Base-by-base conservation (phyloP, 1,284 basidiomycete species). In the Apiotrichum gracile region DNA sequence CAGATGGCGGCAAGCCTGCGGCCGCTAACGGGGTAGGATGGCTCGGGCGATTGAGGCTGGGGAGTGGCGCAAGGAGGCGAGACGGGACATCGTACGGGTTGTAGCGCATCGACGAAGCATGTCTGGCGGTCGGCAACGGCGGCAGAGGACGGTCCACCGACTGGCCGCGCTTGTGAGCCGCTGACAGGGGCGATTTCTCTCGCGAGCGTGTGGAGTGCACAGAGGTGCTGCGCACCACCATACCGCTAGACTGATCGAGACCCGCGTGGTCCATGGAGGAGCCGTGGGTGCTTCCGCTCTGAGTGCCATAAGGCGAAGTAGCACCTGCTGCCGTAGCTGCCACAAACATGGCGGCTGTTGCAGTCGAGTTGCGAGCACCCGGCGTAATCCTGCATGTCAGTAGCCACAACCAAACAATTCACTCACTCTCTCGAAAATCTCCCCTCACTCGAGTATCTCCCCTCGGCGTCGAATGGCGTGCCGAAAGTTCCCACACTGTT, bases 401-500 rank as follows among this genome's bases (percentile, higher is more conserved):
- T 17, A 37, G 12, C 13, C 25, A 17, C 19, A 14, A 27, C 7
- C 14, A 25, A 12, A 17, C 19, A 16, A 10, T 25, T 21, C 19
- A 26, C 42, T 35, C 5, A 51, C 44, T 37, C 47, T 41, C 9
- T n/a, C 24, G 31, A 46, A 19, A 13, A 25, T 35, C 17, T 24
- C 43, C 22, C 27, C n/a, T 39, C 50, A 26, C n/a, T n/a, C n/a
- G n/a, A n/a, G n/a, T n/a, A n/a, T n/a, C n/a, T n/a, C n/a, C n/a
- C n/a, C n/a, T 50, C 51, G 13, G 34, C 21, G 2, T 48, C 38
- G 19, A 41, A 25, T 5, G 48, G 51, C 10, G 47, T 52, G 21
- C 56, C 57, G 24, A 59, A 56, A 7, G 57, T 59, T 16, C 54
- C 57, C 1, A 54, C 54, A 21, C 57, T 59, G 22, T 29, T 44